Percentiles rank a stretch among this genome's conserved stretches.
phyloP scores from a whole-genome alignment of 345 rosid species.

The Murraya paniculata region DNA sequence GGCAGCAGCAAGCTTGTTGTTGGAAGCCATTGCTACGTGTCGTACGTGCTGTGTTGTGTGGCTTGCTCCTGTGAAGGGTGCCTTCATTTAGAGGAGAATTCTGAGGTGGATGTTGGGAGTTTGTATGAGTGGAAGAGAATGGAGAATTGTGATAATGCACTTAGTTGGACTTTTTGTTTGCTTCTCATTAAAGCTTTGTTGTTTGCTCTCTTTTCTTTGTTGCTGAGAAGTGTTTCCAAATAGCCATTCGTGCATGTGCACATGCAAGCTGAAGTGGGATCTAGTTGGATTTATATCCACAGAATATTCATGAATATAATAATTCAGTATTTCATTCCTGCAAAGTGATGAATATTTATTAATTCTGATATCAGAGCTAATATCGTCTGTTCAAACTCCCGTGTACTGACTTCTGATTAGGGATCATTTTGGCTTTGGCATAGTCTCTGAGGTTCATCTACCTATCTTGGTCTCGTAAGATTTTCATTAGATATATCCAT shows the following conservation, averaged over 20 bases:
- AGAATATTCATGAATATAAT: no score
- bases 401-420: no score
- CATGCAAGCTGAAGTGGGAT: no score
- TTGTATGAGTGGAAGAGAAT: constrained; percentile 40
- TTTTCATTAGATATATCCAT: no score
- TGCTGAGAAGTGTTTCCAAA: background rate
- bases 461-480: no score
- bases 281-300: background rate
- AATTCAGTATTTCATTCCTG: background rate
- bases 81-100: constrained; percentile 28
- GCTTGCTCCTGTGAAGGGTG: background rate
- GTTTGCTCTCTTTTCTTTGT: background rate
- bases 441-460: no score
- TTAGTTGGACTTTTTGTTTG: constrained; percentile 31
- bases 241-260: no score
- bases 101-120: constrained; percentile 33
- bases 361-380: background rate
- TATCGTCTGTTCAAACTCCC: background rate
- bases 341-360: no score
- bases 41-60: background rate
- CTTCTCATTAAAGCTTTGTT: background rate
- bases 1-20: constrained; percentile 17
- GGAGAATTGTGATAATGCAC: constrained; percentile 21
- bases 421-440: background rate
- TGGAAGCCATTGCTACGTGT: constrained; percentile 41